Percentiles rank a stretch among this genome's conserved stretches.
These are phyloP conservation scores for Chalara sp. DNA, from an alignment of 2,329 filamentous ascomycete species.

Conservation along the genomic window DNA sequence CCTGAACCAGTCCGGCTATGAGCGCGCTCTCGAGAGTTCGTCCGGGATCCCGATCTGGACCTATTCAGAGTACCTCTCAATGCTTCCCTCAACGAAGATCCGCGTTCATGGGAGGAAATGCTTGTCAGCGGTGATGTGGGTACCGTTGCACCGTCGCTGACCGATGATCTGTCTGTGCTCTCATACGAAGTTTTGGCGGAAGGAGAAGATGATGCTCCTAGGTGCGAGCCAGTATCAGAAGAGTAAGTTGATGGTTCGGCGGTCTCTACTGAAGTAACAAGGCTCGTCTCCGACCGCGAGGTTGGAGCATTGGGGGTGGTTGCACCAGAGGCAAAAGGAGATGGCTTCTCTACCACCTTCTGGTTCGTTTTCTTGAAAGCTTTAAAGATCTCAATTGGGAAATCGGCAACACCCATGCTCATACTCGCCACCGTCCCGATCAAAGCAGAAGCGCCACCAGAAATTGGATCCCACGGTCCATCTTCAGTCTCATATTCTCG, in stretches of 20 bases:
- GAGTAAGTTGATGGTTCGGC: not conserved
- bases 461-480: slow-evolving; percentile 73
- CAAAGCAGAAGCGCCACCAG: slow-evolving; percentile 69
- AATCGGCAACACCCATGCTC: slow-evolving; percentile 75
- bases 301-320: slow-evolving; percentile 8
- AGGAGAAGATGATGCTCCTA: slow-evolving; percentile 2
- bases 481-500: slow-evolving; percentile 71
- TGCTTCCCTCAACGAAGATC: slow-evolving; percentile 24
- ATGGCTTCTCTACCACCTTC: slow-evolving; percentile 2
- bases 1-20: slow-evolving; percentile 8
- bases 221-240: not conserved
- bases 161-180: slow-evolving; percentile 13
- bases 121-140: slow-evolving; percentile 16
- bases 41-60: slow-evolving; percentile 10
- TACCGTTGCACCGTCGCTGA: slow-evolving; percentile 6
- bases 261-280: not conserved
- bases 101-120: slow-evolving; percentile 10
- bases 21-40: slow-evolving; percentile 5
- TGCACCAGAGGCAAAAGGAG: slow-evolving; percentile 7
- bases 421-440: slow-evolving; percentile 79
- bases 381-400: slow-evolving; percentile 52
- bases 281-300: not conserved
- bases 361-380: slow-evolving; percentile 18
- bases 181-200: slow-evolving; percentile 21
- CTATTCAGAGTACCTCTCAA: slow-evolving; percentile 22